phyloP scores from a whole-genome alignment of 805 yeast species.

The Hanseniaspora pseudoguilliermondii region DNA sequence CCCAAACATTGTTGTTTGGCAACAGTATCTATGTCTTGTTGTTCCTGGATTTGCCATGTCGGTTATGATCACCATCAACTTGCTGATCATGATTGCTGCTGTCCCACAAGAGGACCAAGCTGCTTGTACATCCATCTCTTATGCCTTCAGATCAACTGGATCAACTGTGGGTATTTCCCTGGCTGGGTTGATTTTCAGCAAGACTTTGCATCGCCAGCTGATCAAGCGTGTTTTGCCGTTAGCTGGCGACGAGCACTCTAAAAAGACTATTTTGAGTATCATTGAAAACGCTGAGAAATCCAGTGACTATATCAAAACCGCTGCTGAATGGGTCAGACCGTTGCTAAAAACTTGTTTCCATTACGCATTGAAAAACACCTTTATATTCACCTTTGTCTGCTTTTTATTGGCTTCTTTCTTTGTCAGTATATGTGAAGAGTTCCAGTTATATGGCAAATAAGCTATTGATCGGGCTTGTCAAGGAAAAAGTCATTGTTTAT shows the following conservation, averaged over 20 bases:
- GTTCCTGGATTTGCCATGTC: constrained; percentile 47
- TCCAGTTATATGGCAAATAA: constrained; percentile 36
- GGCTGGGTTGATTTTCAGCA: constrained; percentile 51
- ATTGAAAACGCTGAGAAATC: constrained; percentile 43
- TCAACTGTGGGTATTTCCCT: constrained; percentile 70
- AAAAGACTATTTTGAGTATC: constrained; percentile 31
- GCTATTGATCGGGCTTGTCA: constrained; percentile 27
- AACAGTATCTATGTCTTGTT: constrained; percentile 33
- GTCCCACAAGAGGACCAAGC: constrained; percentile 64
- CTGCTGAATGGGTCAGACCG: constrained; percentile 40
- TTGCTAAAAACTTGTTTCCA: constrained; percentile 42
- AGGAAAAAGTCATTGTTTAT: background rate
- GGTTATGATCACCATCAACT: constrained; percentile 49
- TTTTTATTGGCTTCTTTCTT: constrained; percentile 28
- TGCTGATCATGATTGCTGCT: constrained; percentile 57
- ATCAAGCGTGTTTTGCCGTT: constrained; percentile 24
- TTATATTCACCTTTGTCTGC: constrained; percentile 31
- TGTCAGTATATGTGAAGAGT: constrained; percentile 42
- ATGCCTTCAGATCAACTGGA: constrained; percentile 76
- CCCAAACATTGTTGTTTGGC: constrained; percentile 28
- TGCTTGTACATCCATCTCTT: constrained; percentile 76
- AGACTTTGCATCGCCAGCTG: constrained; percentile 28
- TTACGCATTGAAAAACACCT: constrained; percentile 41
- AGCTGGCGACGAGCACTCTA: constrained; percentile 29
- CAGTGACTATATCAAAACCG: constrained; percentile 39